Base-by-base conservation (phyloP, 2,329 filamentous ascomycete species). In the Allantophomopsis cytisporea region DNA sequence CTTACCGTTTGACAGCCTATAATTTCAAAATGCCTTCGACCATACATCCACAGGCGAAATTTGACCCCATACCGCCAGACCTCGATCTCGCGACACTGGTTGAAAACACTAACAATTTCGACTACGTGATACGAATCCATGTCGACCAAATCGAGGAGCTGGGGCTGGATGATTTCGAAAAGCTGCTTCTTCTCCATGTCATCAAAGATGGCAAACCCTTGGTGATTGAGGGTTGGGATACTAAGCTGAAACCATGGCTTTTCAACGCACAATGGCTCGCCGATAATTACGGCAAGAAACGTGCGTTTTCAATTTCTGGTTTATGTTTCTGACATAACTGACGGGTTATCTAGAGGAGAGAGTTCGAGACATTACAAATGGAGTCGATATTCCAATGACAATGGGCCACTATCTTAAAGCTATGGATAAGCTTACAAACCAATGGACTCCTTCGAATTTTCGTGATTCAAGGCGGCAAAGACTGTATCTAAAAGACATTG, bases 401-500 rank as follows among this genome's bases (percentile, higher is more conserved):
- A 84, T 84, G 45, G 81, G 80, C 1, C 89, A 96, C 57, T 98
- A 98, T 59, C 64, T 98, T 28, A 81, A 83, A 46, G 88, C 87
- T 38, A 83, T 96, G 81, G 72, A 74, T 32, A 76, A 83, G 47
- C 73, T 96, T 23, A 78, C 88, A 1, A 80, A 89, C 38, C 86
- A 94, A 55, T 94, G 85, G 66, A 81, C 69, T 7, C 65, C 74
- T 0, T 70, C 68, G 36, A 89, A 84, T 46, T 94, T 82, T 55
- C 79, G 79, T 43, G 83, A 93, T 46, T 76, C 84, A 44, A 73
- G 76, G 31, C 71, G 83, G 16, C 91, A 98, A 55, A 76, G 91
- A 11, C 75, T 96, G 2, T 98, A 98, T 56, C 64, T 96, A 17
- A 98, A 98, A 54, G 91, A 98, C 54, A 95, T 98, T 43, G 91